These are phyloP conservation scores for Trichoderma gamsii DNA, from an alignment of 495 filamentous ascomycete genomes.

Conservation along the genomic window DNA sequence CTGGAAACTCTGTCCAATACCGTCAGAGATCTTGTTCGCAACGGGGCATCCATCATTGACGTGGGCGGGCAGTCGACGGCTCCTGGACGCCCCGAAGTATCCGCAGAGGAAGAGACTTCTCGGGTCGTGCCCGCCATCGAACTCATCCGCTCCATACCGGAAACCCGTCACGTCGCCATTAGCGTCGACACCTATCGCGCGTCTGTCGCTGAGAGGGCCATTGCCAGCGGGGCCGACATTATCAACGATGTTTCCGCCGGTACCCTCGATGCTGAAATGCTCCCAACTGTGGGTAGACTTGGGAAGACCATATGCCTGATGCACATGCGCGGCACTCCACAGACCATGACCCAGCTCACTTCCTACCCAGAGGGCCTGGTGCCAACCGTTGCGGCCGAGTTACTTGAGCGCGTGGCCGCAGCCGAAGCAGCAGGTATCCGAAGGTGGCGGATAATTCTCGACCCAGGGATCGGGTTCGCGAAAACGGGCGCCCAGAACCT, in stretches of 20 bases:
- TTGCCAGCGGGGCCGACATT: slow-evolving; percentile 81
- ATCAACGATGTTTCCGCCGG: slow-evolving; percentile 94
- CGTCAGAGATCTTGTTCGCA: slow-evolving; percentile 50
- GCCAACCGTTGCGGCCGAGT: slow-evolving; percentile 60
- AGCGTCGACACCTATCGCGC: slow-evolving; percentile 92
- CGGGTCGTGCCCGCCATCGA: slow-evolving; percentile 74
- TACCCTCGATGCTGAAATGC: slow-evolving; percentile 71
- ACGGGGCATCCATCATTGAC: slow-evolving; percentile 79
- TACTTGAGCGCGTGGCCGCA: slow-evolving; percentile 61
- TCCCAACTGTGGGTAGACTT: slow-evolving; percentile 68
- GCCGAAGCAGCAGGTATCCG: slow-evolving; percentile 79
- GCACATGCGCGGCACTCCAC: slow-evolving; percentile 90
- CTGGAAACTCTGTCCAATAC: slow-evolving; percentile 36
- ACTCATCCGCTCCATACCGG: slow-evolving; percentile 62
- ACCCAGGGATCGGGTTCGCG: slow-evolving; percentile 91
- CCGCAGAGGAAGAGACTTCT: slow-evolving; percentile 63
- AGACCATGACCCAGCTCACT: slow-evolving; percentile 68
- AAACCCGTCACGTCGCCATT: slow-evolving; percentile 58
- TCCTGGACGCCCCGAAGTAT: slow-evolving; percentile 60
- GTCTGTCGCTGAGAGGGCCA: slow-evolving; percentile 70
- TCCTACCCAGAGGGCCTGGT: slow-evolving; percentile 72
- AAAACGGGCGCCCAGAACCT: slow-evolving; percentile 78
- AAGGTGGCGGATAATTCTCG: slow-evolving; percentile 90
- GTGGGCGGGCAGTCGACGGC: slow-evolving; percentile 90
- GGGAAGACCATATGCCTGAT: slow-evolving; percentile 83